Conservation (phyloP, 768 basidiomycete genomes). For the Panaeolus papilionaceus region DNA sequence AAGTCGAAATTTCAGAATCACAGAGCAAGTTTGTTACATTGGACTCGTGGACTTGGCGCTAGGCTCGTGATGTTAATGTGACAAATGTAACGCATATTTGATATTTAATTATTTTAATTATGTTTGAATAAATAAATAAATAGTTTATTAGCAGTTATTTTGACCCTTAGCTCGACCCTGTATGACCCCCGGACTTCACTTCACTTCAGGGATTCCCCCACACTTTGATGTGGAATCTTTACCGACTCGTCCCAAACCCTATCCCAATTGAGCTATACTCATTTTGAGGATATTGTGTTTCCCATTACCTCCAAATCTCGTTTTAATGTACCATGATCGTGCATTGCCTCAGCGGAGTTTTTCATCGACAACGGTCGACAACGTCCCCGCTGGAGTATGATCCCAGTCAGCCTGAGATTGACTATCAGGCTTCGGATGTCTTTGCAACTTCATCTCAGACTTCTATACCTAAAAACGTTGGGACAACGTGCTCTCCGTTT, state of each 20-base stretch:
- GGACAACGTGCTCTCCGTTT: slow-evolving; percentile 45
- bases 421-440: slow-evolving; percentile 36
- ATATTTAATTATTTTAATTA: not conserved
- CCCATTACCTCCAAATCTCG: slow-evolving; percentile 16
- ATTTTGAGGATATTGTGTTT: slow-evolving; percentile 24
- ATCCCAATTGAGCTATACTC: slow-evolving; percentile 24
- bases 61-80: slow-evolving; percentile 19
- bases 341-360: slow-evolving; percentile 24
- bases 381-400: slow-evolving; percentile 14
- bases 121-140: not conserved
- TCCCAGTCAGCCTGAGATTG: slow-evolving; percentile 29
- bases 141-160: slow-evolving; percentile 14
- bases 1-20: slow-evolving; percentile 14
- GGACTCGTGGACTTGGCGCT: slow-evolving; percentile 10
- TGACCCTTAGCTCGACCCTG: slow-evolving; percentile 22
- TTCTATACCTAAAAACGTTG: slow-evolving; percentile 47
- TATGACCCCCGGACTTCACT: slow-evolving; percentile 23
- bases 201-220: slow-evolving; percentile 25
- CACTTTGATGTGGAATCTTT: slow-evolving; percentile 28
- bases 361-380: slow-evolving; percentile 17
- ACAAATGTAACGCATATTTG: slow-evolving; percentile 5
- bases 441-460: slow-evolving; percentile 31
- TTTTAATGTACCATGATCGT: slow-evolving; percentile 21
- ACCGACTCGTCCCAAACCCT: slow-evolving; percentile 23
- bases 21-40: not conserved